Conservation (phyloP, 441 rosid species). For the Euphorbia schlechtendalii region DNA sequence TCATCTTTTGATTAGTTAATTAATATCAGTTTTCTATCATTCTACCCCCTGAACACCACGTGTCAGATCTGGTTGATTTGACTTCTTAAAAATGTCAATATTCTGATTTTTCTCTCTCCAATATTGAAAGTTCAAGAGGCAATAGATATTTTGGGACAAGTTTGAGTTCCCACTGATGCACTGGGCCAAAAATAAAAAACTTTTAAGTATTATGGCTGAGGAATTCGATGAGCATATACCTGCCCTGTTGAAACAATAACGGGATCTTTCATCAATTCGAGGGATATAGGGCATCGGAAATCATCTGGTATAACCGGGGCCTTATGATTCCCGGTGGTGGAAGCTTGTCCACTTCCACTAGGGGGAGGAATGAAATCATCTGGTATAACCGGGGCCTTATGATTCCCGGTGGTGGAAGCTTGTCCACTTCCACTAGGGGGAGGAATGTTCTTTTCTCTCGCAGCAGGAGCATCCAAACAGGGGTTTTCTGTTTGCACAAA, state of each 20-base stretch:
- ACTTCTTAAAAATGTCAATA: too few relatives aligned
- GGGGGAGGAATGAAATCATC: too few relatives aligned
- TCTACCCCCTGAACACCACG: too few relatives aligned
- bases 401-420: constrained; percentile 47
- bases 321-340: constrained; percentile 49
- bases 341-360: constrained; percentile 48
- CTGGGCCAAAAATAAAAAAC: neutral
- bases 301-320: constrained; percentile 74
- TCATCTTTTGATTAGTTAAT: too few relatives aligned
- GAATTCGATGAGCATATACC: constrained; percentile 38
- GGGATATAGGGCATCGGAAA: constrained; percentile 91
- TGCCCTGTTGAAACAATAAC: constrained; percentile 96
- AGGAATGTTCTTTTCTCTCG: constrained; percentile 37
- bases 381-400: constrained; percentile 59
- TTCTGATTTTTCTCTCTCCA: too few relatives aligned
- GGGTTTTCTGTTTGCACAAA: constrained; percentile 74
- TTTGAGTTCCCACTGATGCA: too few relatives aligned
- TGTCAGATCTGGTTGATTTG: too few relatives aligned
- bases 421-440: constrained; percentile 47
- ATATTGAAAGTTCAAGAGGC: too few relatives aligned
- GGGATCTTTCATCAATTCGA: constrained; percentile 95
- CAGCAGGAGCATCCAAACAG: constrained; percentile 34
- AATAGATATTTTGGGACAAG: too few relatives aligned
- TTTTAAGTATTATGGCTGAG: constrained; percentile 11
- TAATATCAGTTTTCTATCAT: too few relatives aligned